A percentile compares a stretch with the other conserved stretches of the same genome.
phyloP scores from a whole-genome alignment of 2,329 filamentous ascomycete species.

The Pezizomycotina sp. region DNA sequence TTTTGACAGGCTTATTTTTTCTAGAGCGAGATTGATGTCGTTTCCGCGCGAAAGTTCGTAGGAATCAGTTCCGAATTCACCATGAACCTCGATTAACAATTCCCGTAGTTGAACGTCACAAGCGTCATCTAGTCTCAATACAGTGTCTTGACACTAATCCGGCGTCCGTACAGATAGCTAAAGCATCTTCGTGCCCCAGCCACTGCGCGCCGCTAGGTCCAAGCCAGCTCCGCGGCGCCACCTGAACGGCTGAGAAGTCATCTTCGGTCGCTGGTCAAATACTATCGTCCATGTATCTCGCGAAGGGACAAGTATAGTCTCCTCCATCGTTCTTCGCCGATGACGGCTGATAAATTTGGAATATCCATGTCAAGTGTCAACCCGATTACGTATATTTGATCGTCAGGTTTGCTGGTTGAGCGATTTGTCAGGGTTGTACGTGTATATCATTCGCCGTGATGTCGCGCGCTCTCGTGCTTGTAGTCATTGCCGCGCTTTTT shows the following conservation, averaged over 20 bases:
- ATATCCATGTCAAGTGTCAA: neutral
- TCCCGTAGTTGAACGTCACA: too few relatives aligned
- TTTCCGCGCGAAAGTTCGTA: too few relatives aligned
- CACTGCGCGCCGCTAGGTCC: too few relatives aligned
- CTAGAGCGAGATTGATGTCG: too few relatives aligned
- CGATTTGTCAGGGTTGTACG: neutral
- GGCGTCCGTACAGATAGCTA: too few relatives aligned
- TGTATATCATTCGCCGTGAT: constrained; percentile 2
- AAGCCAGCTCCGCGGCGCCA: constrained; percentile 2
- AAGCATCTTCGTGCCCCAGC: too few relatives aligned
- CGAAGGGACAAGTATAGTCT: neutral
- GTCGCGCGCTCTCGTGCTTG: neutral
- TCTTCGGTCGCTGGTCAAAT: constrained; percentile 3
- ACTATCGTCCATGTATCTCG: neutral
- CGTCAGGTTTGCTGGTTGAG: neutral
- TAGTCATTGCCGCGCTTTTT: neutral
- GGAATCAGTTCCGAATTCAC: too few relatives aligned
- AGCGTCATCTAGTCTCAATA: too few relatives aligned
- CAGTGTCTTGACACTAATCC: too few relatives aligned
- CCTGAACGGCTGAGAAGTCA: neutral
- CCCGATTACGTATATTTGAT: constrained; percentile 2
- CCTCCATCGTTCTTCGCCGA: constrained; percentile 1
- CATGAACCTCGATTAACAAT: too few relatives aligned
- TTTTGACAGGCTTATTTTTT: too few relatives aligned
- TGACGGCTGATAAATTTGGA: neutral